Base-by-base conservation (phyloP, 2,329 filamentous ascomycete genomes). In the Metarhizium robertsii region DNA sequence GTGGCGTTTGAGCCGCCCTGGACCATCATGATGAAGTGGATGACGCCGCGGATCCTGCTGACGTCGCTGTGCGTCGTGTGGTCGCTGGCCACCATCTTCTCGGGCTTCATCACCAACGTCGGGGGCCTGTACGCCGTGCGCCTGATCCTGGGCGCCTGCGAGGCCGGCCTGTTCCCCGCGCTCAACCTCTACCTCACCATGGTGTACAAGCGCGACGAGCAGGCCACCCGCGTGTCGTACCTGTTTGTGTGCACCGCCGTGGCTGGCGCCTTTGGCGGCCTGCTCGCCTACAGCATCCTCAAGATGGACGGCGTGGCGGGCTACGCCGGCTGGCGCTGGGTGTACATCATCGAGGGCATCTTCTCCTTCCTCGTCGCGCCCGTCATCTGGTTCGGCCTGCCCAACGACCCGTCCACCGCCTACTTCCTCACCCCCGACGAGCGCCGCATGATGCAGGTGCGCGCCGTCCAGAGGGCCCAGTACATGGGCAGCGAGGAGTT, bases 401-500 rank as follows among this genome's bases (percentile, higher is more conserved):
- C 25, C 78, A 1, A 75, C 43, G 70, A 78, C 51, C 73, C 75
- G 0, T 66, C 67, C 0, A 71, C 71, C 1, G 77, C 78, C 2
- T 77, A 74, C 59, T 81, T 79, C 55, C 66, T 80, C 40, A 76
- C 61, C 40, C 65, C 66, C 1, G 73, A 78, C 50, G 75, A 81
- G 59, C 75, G 71, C 60, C 68, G 70, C 53, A 70, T 81, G 65
- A 80, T 81, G 77, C 65, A 68, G 6, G 66, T 76, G 30, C 73
- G 79, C 6, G 72, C 71, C 45, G 68, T 70, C 20, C 75, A 76
- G 56, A 65, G 71, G 4, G 68, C 67, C 2, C 69, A 72, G 52
- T 81, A 81, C 57, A 76, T 76, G 70, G 76, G 78, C 40, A 59
- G 54, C 40, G 75, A 76, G 4, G 65, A 76, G 16, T 80, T 81